These are phyloP conservation scores for Balakata baccata DNA, from an alignment of 345 rosid species.

Conservation along the genomic window DNA sequence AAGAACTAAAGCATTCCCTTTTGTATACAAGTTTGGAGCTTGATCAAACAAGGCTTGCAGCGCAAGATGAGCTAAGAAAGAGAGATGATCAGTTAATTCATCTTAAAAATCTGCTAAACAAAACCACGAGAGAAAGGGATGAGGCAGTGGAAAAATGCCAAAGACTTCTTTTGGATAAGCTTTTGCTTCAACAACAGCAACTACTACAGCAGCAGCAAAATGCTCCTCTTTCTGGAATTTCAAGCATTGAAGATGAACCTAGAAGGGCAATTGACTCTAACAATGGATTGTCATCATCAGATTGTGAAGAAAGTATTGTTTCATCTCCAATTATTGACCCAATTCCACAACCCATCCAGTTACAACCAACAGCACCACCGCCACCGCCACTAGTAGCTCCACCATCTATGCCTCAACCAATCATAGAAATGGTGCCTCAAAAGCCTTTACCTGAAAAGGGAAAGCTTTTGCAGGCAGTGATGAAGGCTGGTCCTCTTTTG, in stretches of 20 bases:
- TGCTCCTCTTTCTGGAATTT: slow-evolving; percentile 72
- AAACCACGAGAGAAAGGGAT: slow-evolving; percentile 60
- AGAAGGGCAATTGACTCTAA: slow-evolving; percentile 57
- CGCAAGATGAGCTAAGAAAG: slow-evolving; percentile 65
- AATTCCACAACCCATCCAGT: slow-evolving; percentile 17
- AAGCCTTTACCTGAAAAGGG: slow-evolving; percentile 95
- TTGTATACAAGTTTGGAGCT: slow-evolving; percentile 66
- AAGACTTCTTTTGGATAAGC: slow-evolving; percentile 51
- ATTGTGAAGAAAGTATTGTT: slow-evolving; percentile 85
- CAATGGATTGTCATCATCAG: slow-evolving; percentile 83
- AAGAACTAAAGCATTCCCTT: slow-evolving; percentile 67
- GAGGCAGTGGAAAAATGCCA: slow-evolving; percentile 64
- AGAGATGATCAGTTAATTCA: slow-evolving; percentile 64
- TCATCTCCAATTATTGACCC: slow-evolving; percentile 61
- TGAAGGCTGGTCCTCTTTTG: slow-evolving; percentile 94
- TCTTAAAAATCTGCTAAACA: slow-evolving; percentile 52
- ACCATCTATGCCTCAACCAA: neutral
- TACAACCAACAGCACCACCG: slow-evolving; percentile 1
- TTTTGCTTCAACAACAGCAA: slow-evolving; percentile 46
- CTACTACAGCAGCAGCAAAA: slow-evolving; percentile 30
- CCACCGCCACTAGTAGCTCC: slow-evolving; percentile 15
- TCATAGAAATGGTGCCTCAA: slow-evolving; percentile 42
- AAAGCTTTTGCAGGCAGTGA: slow-evolving; percentile 89
- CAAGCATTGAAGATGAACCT: slow-evolving; percentile 88
- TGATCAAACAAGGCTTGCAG: slow-evolving; percentile 64